Percentiles rank a stretch among this genome's conserved stretches.
phyloP scores from a whole-genome alignment of 148 eudicot species.

The Camellia granthamiana region DNA sequence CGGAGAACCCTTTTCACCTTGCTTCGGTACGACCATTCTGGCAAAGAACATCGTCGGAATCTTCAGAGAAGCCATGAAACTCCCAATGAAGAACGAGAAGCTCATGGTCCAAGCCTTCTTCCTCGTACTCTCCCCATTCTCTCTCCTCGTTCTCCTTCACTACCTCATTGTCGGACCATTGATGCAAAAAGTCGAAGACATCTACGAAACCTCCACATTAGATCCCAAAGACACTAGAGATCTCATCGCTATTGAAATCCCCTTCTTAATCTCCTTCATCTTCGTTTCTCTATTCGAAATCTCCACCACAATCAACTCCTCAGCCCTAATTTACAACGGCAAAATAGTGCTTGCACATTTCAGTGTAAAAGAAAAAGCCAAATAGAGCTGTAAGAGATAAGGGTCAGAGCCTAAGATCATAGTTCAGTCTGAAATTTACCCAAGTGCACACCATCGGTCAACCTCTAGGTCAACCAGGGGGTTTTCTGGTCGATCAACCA shows the following conservation, averaged over 20 bases:
- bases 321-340: not conserved
- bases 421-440: too few relatives aligned
- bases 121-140: not conserved
- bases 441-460: too few relatives aligned
- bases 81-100: not conserved
- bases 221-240: not conserved
- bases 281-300: not conserved
- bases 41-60: not conserved
- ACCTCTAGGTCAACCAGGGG: too few relatives aligned
- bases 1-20: not conserved
- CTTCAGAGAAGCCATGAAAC: not conserved
- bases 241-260: not conserved
- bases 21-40: not conserved
- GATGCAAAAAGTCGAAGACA: not conserved
- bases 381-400: too few relatives aligned
- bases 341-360: not conserved
- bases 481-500: too few relatives aligned
- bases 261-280: not conserved
- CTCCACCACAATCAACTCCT: not conserved
- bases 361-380: too few relatives aligned
- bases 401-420: too few relatives aligned
- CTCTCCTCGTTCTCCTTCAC: not conserved
- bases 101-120: not conserved
- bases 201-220: not conserved
- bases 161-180: not conserved